Conservation (phyloP, 1,284 basidiomycete genomes). For the Puccinia horiana region DNA sequence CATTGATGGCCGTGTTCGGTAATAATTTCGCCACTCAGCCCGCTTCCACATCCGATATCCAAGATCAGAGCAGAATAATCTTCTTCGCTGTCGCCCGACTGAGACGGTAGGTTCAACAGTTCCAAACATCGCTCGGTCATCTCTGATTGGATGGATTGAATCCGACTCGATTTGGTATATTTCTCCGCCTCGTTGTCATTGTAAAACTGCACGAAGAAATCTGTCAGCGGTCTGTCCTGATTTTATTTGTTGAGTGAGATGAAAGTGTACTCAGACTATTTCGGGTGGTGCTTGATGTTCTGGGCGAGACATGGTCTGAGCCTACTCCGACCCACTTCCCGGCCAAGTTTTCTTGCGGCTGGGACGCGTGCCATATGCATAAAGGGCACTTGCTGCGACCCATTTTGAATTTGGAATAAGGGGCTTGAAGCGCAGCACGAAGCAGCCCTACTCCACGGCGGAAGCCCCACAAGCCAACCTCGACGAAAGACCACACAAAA, state of each 20-base stretch:
- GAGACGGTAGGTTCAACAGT: conserved; percentile 75
- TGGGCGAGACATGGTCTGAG: conserved; percentile 78
- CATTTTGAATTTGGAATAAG: not conserved
- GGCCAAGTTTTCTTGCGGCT: not conserved
- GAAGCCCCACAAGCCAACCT: no score
- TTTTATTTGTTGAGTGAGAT: not conserved
- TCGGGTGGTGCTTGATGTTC: conserved; percentile 95
- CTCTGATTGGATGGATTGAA: conserved; percentile 93
- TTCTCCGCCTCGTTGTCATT: conserved; percentile 92
- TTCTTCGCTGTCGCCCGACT: conserved; percentile 5
- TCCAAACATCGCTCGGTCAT: conserved; percentile 97
- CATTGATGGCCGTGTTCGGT: conserved; percentile 92
- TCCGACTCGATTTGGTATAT: conserved; percentile 93
- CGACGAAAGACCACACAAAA: not conserved
- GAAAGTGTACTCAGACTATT: conserved; percentile 66
- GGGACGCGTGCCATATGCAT: not conserved
- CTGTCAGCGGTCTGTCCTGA: not conserved
- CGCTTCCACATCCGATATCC: conserved; percentile 98
- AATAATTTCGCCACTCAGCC: conserved; percentile 93
- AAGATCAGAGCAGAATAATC: conserved; percentile 68
- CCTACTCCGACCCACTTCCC: not conserved
- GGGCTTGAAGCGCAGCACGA: no score
- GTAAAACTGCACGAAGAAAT: conserved; percentile 72
- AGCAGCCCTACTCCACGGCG: not conserved
- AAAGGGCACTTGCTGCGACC: not conserved